Evolutionary conservation across 225 moss, liverwort and hornwort genomes (phyloP).

Genomic region (Antitrichia curtipendula): DNA sequence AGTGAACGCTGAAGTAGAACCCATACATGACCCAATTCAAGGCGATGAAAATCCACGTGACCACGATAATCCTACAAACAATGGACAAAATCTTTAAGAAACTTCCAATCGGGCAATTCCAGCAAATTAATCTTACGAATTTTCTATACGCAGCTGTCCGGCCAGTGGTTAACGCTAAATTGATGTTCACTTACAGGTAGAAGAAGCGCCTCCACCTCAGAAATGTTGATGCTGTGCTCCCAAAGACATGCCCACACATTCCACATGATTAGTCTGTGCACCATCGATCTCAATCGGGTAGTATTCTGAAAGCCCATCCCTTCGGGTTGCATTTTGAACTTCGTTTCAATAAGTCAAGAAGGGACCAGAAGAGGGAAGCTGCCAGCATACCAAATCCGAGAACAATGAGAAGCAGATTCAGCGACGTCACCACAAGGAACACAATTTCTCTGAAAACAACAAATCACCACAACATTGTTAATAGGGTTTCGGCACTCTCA

Average conservation of each 20-base stretch:
- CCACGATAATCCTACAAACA: constrained; percentile 17
- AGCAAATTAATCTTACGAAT: too few species aligned
- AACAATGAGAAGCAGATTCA: constrained; percentile 20
- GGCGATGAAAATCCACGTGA: constrained; percentile 36
- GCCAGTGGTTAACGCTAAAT: too few species aligned
- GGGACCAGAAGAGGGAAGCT: neutral
- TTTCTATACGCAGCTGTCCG: too few species aligned
- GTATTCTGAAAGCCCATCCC: neutral
- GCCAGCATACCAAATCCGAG: constrained; percentile 34
- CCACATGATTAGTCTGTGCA: neutral
- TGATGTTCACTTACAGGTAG: constrained; percentile 19
- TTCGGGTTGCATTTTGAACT: neutral
- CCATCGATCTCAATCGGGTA: neutral
- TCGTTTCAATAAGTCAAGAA: neutral
- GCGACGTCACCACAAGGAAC: constrained; percentile 25
- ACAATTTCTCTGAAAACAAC: constrained; percentile 18
- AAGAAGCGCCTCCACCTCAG: constrained; percentile 32
- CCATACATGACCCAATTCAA: constrained; percentile 48
- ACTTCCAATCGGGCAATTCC: too few species aligned
- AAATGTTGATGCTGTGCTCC: constrained; percentile 29
- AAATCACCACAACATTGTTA: neutral
- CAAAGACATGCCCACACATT: neutral
- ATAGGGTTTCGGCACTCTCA: neutral
- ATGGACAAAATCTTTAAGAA: neutral
- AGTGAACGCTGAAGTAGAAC: constrained; percentile 22